phyloP scores from a whole-genome alignment of 768 basidiomycete species.

The Arthromyces matolae region DNA sequence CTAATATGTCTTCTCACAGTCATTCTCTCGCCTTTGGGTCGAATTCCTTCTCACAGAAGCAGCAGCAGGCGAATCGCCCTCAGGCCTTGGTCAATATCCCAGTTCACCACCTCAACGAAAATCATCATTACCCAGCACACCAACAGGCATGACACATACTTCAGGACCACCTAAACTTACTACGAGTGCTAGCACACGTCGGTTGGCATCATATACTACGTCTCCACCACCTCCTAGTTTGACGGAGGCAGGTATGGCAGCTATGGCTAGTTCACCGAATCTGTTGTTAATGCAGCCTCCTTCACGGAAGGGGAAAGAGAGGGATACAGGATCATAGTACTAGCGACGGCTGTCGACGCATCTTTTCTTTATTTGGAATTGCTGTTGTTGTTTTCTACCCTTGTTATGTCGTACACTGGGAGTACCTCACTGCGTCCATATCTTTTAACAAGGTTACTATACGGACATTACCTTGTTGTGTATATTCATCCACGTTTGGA shows the following conservation, averaged over 20 bases:
- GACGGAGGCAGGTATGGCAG: conserved; percentile 4
- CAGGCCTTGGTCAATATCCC: conserved; percentile 11
- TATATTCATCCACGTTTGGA: no score
- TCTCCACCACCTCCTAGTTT: neutral
- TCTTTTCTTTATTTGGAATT: neutral
- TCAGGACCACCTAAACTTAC: neutral
- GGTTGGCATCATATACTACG: conserved; percentile 9
- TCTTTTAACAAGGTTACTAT: no score
- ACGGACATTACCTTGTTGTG: no score
- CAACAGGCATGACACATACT: conserved; percentile 2
- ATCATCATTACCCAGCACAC: conserved; percentile 9
- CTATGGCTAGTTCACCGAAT: conserved; percentile 12
- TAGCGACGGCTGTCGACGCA: no score
- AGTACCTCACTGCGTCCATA: no score
- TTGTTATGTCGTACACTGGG: no score
- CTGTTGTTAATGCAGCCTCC: conserved; percentile 8
- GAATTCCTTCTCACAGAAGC: conserved; percentile 97
- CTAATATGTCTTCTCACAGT: conserved; percentile 44
- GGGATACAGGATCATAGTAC: conserved; percentile 9
- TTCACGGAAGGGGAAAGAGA: conserved; percentile 17
- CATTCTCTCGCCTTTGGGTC: conserved; percentile 96
- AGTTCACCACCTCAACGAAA: conserved; percentile 8
- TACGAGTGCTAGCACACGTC: conserved; percentile 1
- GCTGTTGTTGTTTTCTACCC: neutral
- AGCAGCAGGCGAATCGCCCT: conserved; percentile 37